Conservation (phyloP, 2,329 filamentous ascomycete genomes). For the Ceratocystis cacaofunesta region DNA sequence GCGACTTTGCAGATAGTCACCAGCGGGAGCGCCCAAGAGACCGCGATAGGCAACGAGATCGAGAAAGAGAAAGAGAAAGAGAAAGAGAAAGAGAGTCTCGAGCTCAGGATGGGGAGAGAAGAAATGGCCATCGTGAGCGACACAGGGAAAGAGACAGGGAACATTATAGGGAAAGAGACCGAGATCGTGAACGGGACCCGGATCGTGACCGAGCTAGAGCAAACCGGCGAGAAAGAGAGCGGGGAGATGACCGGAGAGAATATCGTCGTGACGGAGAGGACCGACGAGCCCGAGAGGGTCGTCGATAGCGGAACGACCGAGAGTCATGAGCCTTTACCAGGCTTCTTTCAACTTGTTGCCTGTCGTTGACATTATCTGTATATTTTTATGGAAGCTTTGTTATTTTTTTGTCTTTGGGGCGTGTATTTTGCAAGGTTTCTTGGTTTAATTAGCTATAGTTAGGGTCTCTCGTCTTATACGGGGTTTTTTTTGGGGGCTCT, state of each 20-base stretch:
- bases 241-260: background rate
- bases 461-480: too few species aligned
- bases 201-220: background rate
- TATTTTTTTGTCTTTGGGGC: too few species aligned
- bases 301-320: background rate
- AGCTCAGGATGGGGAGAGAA: background rate
- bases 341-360: background rate
- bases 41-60: background rate
- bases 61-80: background rate
- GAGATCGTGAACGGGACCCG: slow-evolving; percentile 1
- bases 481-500: too few species aligned
- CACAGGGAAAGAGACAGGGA: background rate
- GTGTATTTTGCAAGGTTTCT: too few species aligned
- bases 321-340: background rate
- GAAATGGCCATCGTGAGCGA: background rate
- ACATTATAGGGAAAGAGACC: background rate
- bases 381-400: too few species aligned
- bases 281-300: background rate
- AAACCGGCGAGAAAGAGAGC: background rate
- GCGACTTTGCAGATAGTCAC: background rate
- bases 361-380: too few species aligned
- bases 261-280: background rate
- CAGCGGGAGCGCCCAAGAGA: background rate
- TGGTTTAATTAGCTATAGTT: too few species aligned
- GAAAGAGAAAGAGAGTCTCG: slow-evolving; percentile 4